A percentile compares a stretch with the other conserved stretches of the same genome.
These are phyloP conservation scores for Chondrus crispus DNA, from an alignment of 23 red algal species.

Conservation along the genomic window DNA sequence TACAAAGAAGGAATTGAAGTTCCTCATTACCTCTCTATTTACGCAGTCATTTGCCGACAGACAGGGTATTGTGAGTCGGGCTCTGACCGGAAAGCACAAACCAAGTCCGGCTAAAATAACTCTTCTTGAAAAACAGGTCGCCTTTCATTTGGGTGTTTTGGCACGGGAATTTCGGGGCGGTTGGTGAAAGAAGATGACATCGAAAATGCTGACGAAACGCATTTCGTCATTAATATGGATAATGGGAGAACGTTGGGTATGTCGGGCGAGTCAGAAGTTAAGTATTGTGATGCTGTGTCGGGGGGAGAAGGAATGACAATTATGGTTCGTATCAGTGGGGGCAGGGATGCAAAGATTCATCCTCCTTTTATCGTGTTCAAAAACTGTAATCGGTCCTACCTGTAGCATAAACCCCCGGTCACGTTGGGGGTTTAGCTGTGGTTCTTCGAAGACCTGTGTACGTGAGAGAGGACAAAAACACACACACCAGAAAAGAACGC, in stretches of 20 bases:
- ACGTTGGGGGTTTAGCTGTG: too few species aligned
- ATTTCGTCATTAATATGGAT: conserved; percentile 30
- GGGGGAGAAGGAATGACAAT: conserved; percentile 22
- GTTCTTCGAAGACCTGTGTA: too few species aligned
- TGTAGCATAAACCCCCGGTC: too few species aligned
- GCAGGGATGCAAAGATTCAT: not conserved
- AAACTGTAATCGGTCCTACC: conserved; percentile 13
- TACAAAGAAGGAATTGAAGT: not conserved
- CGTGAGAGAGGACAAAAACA: too few species aligned
- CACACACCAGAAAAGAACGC: too few species aligned
- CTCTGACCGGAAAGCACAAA: not conserved
- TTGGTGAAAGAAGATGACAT: not conserved
- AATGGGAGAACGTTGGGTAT: conserved; percentile 6
- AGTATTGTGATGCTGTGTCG: not conserved
- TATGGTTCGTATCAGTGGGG: not conserved
- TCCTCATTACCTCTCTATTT: not conserved
- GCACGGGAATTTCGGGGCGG: not conserved
- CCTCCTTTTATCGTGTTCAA: conserved; percentile 24
- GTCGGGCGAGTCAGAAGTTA: not conserved
- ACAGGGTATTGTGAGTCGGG: not conserved
- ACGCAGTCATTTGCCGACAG: not conserved
- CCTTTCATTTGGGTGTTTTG: not conserved
- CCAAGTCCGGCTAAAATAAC: not conserved
- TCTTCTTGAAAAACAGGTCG: not conserved
- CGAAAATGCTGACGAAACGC: conserved; percentile 35